Evolutionary conservation across 1,284 basidiomycete genomes (phyloP), one percentile per base, ranked within the genome.

Genomic region (Rhodotorula sp.): DNA sequence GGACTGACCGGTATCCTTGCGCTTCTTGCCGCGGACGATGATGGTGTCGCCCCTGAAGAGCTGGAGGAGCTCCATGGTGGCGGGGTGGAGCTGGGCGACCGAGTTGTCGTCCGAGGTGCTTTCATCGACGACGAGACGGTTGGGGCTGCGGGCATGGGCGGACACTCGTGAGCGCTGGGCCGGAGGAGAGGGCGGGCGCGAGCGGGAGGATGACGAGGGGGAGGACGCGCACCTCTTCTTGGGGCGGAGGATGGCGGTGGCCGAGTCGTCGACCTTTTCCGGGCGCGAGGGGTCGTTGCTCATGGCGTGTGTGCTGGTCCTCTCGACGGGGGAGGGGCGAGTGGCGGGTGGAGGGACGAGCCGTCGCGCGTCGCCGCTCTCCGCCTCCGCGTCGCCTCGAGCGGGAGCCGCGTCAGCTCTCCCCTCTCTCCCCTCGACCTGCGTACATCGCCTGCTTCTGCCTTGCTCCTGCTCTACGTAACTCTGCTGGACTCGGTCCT

Each of bases 11-110:
- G 76, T 78, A 61, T 79, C 79, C 75, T 80, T 80, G 61, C 80
- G 74, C 72, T 80, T 80, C 77, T 80, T 79, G 46, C 80, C 79
- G 37, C 92, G 87, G 75, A 94, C 87, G 79, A 94, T 94, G 82
- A 95, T 89, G 25, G 92, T 96, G 81, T 97, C 94, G 60, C 94
- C 94, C 70, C 94, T 89, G 87, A 99, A 99, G 64, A 99, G 88
- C 70, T 90, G 89, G 60, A 99, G 88, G 32, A 87, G 84, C 83
- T 99, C 97, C 96, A 99, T 98, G 61, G 97, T 99, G 53, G 89
- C 90, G 64, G 96, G 94, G 84, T 96, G 93, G 57, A 99, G 86
- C 54, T 92, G 95, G 61, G 94, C 95, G 89, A 91, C 91, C 82
- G 91, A 94, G 85, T 94, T 97, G 81, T 97, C 94, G 82, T 97